Evolutionary conservation across 192 early-diverging fungal genomes (phyloP).

Genomic region (Coemansia sp.): DNA sequence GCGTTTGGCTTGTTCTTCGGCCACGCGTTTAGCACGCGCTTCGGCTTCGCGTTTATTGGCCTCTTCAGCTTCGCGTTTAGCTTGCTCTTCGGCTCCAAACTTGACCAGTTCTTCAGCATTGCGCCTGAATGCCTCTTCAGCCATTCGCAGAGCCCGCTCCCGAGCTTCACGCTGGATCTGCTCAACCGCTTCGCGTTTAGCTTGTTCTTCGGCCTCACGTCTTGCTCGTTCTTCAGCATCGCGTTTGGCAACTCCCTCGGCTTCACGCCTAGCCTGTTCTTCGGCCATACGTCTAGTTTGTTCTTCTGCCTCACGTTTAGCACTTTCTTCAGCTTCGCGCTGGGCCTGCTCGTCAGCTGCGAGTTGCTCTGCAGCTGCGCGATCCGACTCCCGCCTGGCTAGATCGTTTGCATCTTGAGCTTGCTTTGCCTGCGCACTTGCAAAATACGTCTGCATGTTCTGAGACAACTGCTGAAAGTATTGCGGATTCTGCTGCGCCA

Average conservation of each 20-base stretch:
- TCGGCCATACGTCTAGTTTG: background rate
- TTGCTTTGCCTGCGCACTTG: background rate
- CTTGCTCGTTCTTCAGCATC: background rate
- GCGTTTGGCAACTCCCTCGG: background rate
- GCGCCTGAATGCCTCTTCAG: background rate
- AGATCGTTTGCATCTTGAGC: background rate
- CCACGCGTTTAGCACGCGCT: background rate
- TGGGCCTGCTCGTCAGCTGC: background rate
- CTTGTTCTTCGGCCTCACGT: background rate
- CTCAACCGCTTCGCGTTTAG: background rate
- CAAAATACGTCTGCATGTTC: background rate
- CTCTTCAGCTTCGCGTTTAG: background rate
- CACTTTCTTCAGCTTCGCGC: background rate
- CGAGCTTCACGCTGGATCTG: background rate
- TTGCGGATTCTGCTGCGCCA: conserved; percentile 1
- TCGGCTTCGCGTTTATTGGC: background rate
- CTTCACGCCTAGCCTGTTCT: background rate
- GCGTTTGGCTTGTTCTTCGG: background rate
- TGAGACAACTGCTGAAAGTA: conserved; percentile 13
- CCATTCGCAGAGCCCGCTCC: no score
- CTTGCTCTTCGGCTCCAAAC: background rate
- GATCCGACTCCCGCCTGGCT: background rate
- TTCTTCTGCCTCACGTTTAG: background rate
- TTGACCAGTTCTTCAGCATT: background rate
- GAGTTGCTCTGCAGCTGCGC: background rate